Evolutionary conservation across 2,329 filamentous ascomycete species (phyloP), one percentile per base, ranked within the genome.

Genomic region (Neofusicoccum ribis): DNA sequence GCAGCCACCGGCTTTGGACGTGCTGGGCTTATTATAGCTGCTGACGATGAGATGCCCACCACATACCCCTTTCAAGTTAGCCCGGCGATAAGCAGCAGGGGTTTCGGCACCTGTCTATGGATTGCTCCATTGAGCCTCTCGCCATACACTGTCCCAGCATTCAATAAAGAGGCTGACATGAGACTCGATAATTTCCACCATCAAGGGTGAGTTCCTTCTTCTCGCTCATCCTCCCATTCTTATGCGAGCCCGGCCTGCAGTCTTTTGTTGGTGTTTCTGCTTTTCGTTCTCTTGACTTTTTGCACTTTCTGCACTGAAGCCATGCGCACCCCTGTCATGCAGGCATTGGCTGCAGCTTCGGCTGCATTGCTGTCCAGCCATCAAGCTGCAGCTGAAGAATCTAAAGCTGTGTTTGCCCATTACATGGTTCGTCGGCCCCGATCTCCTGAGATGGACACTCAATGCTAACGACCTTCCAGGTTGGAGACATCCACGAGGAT

Each of bases 91-190:
- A 56, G 52, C 52, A 43, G 17, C 52, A 56, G 46, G 46, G 12
- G 34, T 14, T 43, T 31, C 37, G 37, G 14, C 12, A 41, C 17
- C 39, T 20, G 7, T 27, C 11, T 14, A 56, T 56, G 52, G 20
- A 17, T 43, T 27, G 8, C 23, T 17, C 23, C 23, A 31, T 44
- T 23, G 20, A 31, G 14, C 12, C 39, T 58, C 39, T 44, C n/a
- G 14, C 39, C 39, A 44, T 9, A n/a, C n/a, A 34, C 20, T 58
- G 54, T 58, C 6, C 41, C 20, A 31, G 23, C 44, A n/a, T 17
- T 44, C 54, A 44, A 58, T 58, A 58, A 56, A 58, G 54, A 58
- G 54, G 54, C 54, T 58, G 54, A 58, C 54, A 58, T 23, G 54
- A 58, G 39, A n/a, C 23, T 43, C 54, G n/a, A 34, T 43, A 58